Evolutionary conservation across 371 early-diverging fungal genomes (phyloP).

Genomic region (Lichtheimia corymbifera): DNA sequence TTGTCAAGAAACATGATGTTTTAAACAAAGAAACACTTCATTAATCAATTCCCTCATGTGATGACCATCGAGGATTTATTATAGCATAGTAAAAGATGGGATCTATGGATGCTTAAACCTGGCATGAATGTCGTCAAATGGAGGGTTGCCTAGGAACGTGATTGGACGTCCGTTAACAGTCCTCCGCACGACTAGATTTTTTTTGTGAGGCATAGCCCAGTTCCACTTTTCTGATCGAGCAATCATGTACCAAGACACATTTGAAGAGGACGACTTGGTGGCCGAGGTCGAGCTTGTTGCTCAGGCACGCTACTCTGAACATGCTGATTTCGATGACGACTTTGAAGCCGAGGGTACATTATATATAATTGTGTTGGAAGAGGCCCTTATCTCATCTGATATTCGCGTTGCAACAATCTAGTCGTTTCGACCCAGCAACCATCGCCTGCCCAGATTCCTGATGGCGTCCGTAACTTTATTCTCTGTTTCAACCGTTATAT

Average conservation of each 20-base stretch:
- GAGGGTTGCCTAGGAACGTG: too few species aligned
- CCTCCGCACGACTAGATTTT: too few species aligned
- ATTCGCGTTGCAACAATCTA: not conserved
- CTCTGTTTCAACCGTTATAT: conserved; percentile 80
- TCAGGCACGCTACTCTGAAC: conserved; percentile 40
- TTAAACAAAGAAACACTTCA: too few species aligned
- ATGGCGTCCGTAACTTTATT: conserved; percentile 83
- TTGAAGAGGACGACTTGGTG: conserved; percentile 80
- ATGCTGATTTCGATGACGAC: conserved; percentile 59
- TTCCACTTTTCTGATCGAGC: not conserved
- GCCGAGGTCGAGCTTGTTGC: conserved; percentile 85
- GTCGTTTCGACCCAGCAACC: conserved; percentile 39
- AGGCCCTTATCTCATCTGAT: too few species aligned
- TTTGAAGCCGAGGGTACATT: conserved; percentile 46
- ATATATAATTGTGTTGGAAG: not conserved
- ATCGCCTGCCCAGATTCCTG: conserved; percentile 69
- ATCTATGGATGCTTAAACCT: too few species aligned
- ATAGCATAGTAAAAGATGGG: too few species aligned
- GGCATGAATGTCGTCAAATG: too few species aligned
- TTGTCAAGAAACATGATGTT: too few species aligned
- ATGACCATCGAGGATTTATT: too few species aligned
- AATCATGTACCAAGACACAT: conserved; percentile 67
- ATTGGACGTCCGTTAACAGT: too few species aligned
- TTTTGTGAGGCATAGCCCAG: too few species aligned
- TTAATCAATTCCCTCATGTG: too few species aligned